These are phyloP conservation scores for Tylopilus felleus DNA, from an alignment of 768 basidiomycete species.

Conservation along the genomic window DNA sequence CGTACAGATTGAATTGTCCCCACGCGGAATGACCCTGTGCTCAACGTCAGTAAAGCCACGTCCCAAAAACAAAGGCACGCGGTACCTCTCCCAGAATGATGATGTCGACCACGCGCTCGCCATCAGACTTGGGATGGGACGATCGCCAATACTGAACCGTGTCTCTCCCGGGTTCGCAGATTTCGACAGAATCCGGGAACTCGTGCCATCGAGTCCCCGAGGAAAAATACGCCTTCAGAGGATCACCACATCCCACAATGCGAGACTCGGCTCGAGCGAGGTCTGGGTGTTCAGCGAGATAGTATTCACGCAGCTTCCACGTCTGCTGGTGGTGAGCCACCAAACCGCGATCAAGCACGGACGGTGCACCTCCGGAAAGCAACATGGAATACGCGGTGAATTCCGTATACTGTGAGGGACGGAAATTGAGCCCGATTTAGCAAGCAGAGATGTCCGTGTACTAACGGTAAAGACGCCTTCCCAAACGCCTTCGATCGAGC, in stretches of 20 bases:
- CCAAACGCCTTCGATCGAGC: slow-evolving; percentile 76
- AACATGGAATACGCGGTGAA: slow-evolving; percentile 82
- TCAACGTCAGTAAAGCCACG: slow-evolving; percentile 4
- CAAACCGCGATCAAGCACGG: slow-evolving; percentile 64
- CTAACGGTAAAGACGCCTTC: slow-evolving; percentile 75
- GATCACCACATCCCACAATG: slow-evolving; percentile 55
- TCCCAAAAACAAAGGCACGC: not conserved
- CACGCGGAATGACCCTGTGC: slow-evolving; percentile 86
- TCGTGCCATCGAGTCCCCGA: slow-evolving; percentile 49
- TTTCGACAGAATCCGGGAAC: slow-evolving; percentile 42
- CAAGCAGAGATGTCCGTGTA: slow-evolving; percentile 3
- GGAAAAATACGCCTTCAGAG: slow-evolving; percentile 61
- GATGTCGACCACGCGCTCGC: slow-evolving; percentile 47
- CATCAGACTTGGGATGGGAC: slow-evolving; percentile 22
- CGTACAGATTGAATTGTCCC: slow-evolving; percentile 81
- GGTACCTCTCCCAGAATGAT: slow-evolving; percentile 72
- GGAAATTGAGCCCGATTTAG: not conserved
- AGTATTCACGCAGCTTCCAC: slow-evolving; percentile 82
- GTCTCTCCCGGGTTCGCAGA: slow-evolving; percentile 42
- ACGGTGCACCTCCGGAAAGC: slow-evolving; percentile 63
- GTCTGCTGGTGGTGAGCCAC: slow-evolving; percentile 86
- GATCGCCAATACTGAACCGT: slow-evolving; percentile 29
- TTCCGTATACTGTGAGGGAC: slow-evolving; percentile 60
- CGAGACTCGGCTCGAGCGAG: not conserved
- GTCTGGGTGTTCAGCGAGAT: slow-evolving; percentile 42